These are phyloP conservation scores for Ustilago sp. DNA, from an alignment of 1,284 basidiomycete genomes.

Conservation along the genomic window DNA sequence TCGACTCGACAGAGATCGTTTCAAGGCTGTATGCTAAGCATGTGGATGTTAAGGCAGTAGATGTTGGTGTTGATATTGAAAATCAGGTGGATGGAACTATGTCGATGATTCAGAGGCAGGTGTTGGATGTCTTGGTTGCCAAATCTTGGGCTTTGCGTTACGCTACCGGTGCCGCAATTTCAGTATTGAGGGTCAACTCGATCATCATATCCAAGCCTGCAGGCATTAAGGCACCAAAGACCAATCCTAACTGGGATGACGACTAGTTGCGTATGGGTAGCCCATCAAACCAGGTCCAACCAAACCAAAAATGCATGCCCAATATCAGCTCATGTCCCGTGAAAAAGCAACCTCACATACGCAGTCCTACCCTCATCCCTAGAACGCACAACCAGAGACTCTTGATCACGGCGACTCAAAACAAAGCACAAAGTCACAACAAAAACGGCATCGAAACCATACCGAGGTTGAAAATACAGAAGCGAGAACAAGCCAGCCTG, in stretches of 20 bases:
- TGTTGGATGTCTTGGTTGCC: constrained; percentile 82
- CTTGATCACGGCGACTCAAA: neutral
- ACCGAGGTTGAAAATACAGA: constrained; percentile 5
- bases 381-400: too few species aligned
- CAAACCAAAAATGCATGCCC: neutral
- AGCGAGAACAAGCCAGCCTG: neutral
- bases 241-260: constrained; percentile 69
- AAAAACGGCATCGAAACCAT: neutral
- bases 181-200: constrained; percentile 93
- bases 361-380: neutral
- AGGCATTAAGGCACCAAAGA: constrained; percentile 68
- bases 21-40: constrained; percentile 90
- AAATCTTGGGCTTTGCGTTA: constrained; percentile 90
- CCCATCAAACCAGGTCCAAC: neutral
- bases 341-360: neutral
- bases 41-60: constrained; percentile 72
- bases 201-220: constrained; percentile 82
- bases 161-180: constrained; percentile 92
- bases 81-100: constrained; percentile 58
- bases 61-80: constrained; percentile 89
- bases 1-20: constrained; percentile 92
- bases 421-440: neutral
- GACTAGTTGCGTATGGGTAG: constrained; percentile 39
- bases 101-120: constrained; percentile 46
- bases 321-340: neutral